Percentiles rank a stretch among this genome's conserved stretches.
These are phyloP conservation scores for Umbelopsis ramanniana DNA, from an alignment of 192 early-diverging fungal species.

Conservation along the genomic window DNA sequence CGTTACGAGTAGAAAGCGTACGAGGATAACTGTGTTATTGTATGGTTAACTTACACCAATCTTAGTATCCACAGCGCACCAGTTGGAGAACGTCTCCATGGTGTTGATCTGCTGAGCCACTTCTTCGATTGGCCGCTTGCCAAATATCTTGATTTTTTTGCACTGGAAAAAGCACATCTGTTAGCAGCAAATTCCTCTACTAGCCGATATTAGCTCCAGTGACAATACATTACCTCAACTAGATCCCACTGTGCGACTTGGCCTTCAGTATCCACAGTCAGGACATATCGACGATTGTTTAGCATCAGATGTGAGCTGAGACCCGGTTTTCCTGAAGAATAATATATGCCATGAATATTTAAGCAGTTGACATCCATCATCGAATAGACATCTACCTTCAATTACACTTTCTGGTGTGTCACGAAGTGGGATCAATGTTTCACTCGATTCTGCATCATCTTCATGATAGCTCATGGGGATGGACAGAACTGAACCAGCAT, in stretches of 20 bases:
- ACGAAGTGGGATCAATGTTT: slow-evolving; percentile 37
- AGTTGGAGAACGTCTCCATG: slow-evolving; percentile 80
- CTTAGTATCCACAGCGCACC: slow-evolving; percentile 93
- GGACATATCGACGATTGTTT: slow-evolving; percentile 83
- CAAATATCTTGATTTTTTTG: slow-evolving; percentile 59
- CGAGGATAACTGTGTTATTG: no score
- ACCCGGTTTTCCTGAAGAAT: slow-evolving; percentile 62
- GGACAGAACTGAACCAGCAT: slow-evolving; percentile 45
- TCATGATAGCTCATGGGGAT: slow-evolving; percentile 46
- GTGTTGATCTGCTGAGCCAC: slow-evolving; percentile 63
- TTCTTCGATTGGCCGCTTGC: slow-evolving; percentile 56
- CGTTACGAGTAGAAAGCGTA: not conserved
- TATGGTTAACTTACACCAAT: slow-evolving; percentile 66
- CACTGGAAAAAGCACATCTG: slow-evolving; percentile 40
- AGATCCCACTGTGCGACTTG: slow-evolving; percentile 93
- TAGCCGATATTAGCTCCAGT: no score
- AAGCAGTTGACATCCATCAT: not conserved
- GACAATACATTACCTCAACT: slow-evolving; percentile 57
- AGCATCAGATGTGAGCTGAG: slow-evolving; percentile 70
- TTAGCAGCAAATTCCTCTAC: no score
- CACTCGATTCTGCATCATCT: slow-evolving; percentile 33
- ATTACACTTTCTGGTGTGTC: slow-evolving; percentile 40
- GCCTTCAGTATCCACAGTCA: slow-evolving; percentile 82
- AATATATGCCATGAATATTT: slow-evolving; percentile 31
- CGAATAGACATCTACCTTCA: slow-evolving; percentile 32